Conservation (phyloP, 305 asterid genomes). For the Fraxinus ornus region DNA sequence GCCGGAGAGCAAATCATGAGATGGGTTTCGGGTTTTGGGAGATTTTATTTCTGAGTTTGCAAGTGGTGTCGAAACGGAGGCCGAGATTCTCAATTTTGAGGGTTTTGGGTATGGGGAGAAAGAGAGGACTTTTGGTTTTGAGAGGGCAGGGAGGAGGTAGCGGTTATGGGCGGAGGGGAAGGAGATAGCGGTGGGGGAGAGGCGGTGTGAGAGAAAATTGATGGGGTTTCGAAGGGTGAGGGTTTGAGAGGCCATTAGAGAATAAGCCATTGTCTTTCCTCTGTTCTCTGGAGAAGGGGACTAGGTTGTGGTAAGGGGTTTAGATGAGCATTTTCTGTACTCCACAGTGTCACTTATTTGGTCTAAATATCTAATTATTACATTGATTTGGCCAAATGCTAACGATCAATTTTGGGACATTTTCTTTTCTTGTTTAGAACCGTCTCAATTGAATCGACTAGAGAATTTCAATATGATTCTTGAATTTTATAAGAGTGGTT, state of each 20-base stretch:
- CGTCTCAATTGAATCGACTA: neutral
- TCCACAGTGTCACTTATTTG: neutral
- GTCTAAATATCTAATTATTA: too few species aligned
- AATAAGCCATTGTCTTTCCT: conserved; percentile 29
- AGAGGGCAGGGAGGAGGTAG: neutral
- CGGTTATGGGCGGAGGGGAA: neutral
- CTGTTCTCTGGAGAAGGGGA: neutral
- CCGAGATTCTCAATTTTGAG: conserved; percentile 27
- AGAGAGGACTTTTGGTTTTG: neutral
- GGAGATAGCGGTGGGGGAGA: neutral
- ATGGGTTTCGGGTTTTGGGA: neutral
- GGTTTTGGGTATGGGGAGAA: conserved; percentile 27
- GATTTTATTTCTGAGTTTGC: conserved; percentile 1
- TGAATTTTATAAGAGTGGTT: too few species aligned
- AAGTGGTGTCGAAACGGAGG: conserved; percentile 34
- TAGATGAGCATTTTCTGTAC: neutral
- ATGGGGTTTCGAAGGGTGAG: neutral
- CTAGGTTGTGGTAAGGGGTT: neutral
- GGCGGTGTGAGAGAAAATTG: neutral
- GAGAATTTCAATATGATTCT: too few species aligned
- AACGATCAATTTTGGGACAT: too few species aligned
- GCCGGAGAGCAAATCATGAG: conserved; percentile 44
- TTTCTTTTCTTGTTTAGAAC: neutral
- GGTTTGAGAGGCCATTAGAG: conserved; percentile 34
- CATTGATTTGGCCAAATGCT: too few species aligned